These are phyloP conservation scores for Aureobasidium vineae DNA, from an alignment of 2,329 filamentous ascomycete species.

Conservation along the genomic window DNA sequence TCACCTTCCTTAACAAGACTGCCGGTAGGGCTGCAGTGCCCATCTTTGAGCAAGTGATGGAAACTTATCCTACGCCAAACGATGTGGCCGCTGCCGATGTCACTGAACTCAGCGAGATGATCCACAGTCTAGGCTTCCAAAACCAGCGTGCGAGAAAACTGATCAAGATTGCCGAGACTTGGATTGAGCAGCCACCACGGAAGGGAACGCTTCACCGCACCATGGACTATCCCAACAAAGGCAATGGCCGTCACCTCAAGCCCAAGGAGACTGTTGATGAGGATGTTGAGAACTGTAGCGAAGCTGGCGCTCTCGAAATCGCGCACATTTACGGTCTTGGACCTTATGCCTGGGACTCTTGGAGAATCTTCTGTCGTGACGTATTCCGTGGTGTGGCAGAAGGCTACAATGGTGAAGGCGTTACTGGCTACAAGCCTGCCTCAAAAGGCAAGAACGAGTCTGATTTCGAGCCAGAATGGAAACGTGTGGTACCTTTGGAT, in stretches of 20 bases:
- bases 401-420: slow-evolving; percentile 63
- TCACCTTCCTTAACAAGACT: slow-evolving; percentile 83
- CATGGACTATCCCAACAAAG: slow-evolving; percentile 54
- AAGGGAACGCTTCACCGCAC: slow-evolving; percentile 58
- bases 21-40: slow-evolving; percentile 72
- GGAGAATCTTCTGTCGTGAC: slow-evolving; percentile 91
- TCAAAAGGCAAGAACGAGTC: slow-evolving; percentile 33
- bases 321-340: slow-evolving; percentile 76
- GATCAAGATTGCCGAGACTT: slow-evolving; percentile 67
- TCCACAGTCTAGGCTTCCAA: slow-evolving; percentile 69
- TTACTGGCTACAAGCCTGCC: slow-evolving; percentile 35
- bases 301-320: slow-evolving; percentile 71
- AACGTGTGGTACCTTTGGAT: slow-evolving; percentile 75
- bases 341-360: slow-evolving; percentile 81
- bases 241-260: slow-evolving; percentile 51
- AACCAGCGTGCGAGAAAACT: slow-evolving; percentile 65
- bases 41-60: slow-evolving; percentile 66
- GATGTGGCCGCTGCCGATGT: slow-evolving; percentile 59
- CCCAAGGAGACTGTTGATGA: slow-evolving; percentile 50
- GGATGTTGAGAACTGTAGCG: slow-evolving; percentile 41
- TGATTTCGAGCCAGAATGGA: slow-evolving; percentile 81
- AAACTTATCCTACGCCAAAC: slow-evolving; percentile 64
- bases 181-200: slow-evolving; percentile 63
- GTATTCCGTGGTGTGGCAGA: slow-evolving; percentile 63
- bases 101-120: slow-evolving; percentile 59